phyloP scores from a whole-genome alignment of 441 rosid species.

The Erysimum cheiri region DNA sequence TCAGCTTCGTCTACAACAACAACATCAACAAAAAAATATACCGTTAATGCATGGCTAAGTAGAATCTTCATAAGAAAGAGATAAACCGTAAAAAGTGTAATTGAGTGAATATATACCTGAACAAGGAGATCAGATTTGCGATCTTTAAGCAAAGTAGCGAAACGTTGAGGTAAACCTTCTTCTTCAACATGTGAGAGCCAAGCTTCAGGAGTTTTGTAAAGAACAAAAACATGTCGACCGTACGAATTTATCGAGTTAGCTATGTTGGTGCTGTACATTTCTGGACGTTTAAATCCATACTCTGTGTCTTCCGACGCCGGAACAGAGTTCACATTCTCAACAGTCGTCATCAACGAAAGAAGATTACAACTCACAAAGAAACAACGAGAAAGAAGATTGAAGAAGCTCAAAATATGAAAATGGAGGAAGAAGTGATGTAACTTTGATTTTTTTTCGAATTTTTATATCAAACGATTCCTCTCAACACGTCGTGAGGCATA shows the following conservation, averaged over 20 bases:
- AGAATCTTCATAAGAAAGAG: background rate
- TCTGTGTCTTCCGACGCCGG: constrained; percentile 58
- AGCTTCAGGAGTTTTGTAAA: constrained; percentile 58
- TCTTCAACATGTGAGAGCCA: constrained; percentile 81
- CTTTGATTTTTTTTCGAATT: no score
- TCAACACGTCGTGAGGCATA: no score
- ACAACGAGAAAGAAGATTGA: no score
- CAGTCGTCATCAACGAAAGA: constrained; percentile 44
- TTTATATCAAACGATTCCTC: no score
- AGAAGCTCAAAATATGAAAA: no score
- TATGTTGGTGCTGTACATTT: constrained; percentile 76
- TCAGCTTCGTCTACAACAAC: constrained; percentile 62
- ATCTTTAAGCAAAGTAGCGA: constrained; percentile 65
- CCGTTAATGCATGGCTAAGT: background rate
- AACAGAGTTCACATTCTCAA: constrained; percentile 42
- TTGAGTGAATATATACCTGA: constrained; percentile 53
- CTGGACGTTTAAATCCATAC: constrained; percentile 75
- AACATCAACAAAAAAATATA: background rate
- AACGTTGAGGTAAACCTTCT: constrained; percentile 69
- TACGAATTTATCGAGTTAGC: constrained; percentile 68
- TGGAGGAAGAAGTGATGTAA: no score
- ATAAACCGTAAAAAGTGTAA: background rate
- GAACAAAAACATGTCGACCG: constrained; percentile 80
- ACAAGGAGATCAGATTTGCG: constrained; percentile 63
- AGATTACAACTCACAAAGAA: no score